Conservation (phyloP, 2,329 filamentous ascomycete species). For the Aspergillus brasiliensis region DNA sequence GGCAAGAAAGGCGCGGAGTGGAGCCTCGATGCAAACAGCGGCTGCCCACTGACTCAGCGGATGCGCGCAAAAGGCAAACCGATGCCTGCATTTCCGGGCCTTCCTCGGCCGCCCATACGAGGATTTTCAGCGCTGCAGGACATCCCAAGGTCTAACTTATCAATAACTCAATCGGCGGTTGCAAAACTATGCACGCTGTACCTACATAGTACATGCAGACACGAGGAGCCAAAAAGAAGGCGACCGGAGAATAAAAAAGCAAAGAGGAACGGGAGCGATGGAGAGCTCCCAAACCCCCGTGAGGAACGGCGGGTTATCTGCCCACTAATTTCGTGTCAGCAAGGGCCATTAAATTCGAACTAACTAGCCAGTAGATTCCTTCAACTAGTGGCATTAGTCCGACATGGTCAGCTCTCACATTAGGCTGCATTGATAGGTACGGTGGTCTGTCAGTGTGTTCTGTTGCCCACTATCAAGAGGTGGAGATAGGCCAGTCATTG, state of each 20-base stretch:
- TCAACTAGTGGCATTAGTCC: not conserved
- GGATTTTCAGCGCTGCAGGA: not conserved
- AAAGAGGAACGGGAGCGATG: not conserved
- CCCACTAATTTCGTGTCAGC: not conserved
- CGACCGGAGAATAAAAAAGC: not conserved
- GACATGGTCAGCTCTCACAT: not conserved
- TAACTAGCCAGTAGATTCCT: not conserved
- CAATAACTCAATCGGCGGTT: not conserved
- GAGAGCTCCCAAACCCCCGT: not conserved
- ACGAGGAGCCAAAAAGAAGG: not conserved
- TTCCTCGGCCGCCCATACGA: not conserved
- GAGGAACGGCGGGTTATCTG: not conserved
- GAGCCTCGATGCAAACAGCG: slow-evolving; percentile 1
- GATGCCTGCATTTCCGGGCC: not conserved
- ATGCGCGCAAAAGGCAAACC: not conserved
- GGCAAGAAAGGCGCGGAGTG: not conserved
- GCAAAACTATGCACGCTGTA: not conserved
- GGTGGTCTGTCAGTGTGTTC: no score
- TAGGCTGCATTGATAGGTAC: not conserved
- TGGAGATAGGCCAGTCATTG: not conserved
- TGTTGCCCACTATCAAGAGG: not conserved
- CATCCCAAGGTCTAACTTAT: not conserved
- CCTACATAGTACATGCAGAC: slow-evolving; percentile 7
- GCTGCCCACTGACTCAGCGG: slow-evolving; percentile 3
- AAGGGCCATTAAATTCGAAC: not conserved